Base-by-base conservation (phyloP, 768 basidiomycete genomes). In the Amanita rubescens region DNA sequence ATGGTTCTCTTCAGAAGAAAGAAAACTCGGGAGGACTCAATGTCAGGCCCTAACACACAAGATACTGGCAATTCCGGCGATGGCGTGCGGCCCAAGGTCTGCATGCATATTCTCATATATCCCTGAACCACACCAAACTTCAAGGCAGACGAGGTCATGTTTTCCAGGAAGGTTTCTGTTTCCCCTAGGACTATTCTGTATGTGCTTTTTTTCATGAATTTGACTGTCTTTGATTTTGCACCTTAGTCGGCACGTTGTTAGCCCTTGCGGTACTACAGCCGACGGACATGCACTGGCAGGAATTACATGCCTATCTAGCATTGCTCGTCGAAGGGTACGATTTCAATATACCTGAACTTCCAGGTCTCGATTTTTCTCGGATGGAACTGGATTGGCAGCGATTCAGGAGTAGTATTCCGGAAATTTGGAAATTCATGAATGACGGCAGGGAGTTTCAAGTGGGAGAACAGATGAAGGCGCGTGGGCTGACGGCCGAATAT, bases 381-480 rank as follows among this genome's bases (percentile, higher is more conserved):
- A 74, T 90, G 9, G 87, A 88, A 65, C 59, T 70, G 20, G 88
- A 91, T 65, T 91, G 89, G 86, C 73, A 72, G 35, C 74, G 80
- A 49, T 64, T 91, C 5, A 75, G 80, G 46, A 79, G 72, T 61
- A 84, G 73, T 56, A 84, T 92, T 9, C 87, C 90, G 0, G 89
- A 90, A 59, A 69, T 87, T 0, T 90, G 89, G 85, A 90, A 89
- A 64, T 76, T 90, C 60, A 85, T 81, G 58, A 82, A 79, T 14
- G 87, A 90, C 55, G 88, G 87, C 4, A 76, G 90, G 45, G 90
- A 90, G 62, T 91, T 91, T 58, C 77, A 80, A 61, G 85, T 84
- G 3, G 90, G 89, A 33, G 85, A 88, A 50, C 68, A 68, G 32
- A 80, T 88, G 63, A 81, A 79, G 52, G 77, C 69, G 4, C 75